These are phyloP conservation scores for Dactylonectria macrodidyma DNA, from an alignment of 2,329 filamentous ascomycete species.

Conservation along the genomic window DNA sequence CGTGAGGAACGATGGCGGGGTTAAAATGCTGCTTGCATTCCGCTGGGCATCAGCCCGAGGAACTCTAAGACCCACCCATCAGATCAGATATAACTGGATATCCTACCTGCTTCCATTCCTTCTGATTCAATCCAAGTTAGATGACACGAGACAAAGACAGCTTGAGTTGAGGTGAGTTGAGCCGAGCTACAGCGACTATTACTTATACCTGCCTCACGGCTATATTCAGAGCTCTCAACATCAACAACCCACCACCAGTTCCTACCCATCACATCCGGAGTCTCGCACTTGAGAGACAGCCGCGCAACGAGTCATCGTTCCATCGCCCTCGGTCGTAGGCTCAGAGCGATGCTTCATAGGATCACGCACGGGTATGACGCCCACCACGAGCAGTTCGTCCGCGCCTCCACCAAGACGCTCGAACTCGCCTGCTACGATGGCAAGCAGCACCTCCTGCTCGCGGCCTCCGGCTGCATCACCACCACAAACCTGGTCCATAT, in stretches of 20 bases:
- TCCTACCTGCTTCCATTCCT: too few species aligned
- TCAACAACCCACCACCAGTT: not conserved
- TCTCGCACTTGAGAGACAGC: not conserved
- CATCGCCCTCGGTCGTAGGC: not conserved
- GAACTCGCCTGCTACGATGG: constrained; percentile 54
- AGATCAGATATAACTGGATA: too few species aligned
- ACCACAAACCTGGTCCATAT: constrained; percentile 87
- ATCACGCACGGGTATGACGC: not conserved
- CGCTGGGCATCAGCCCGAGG: too few species aligned
- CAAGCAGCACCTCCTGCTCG: constrained; percentile 60
- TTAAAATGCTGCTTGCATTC: too few species aligned
- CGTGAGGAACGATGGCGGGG: too few species aligned
- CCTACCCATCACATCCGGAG: not conserved
- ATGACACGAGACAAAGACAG: not conserved
- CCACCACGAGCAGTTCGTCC: constrained; percentile 39
- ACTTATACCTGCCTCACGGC: not conserved
- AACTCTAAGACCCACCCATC: too few species aligned
- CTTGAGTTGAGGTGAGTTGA: not conserved
- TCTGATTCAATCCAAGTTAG: not conserved
- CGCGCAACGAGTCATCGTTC: not conserved
- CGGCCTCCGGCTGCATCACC: constrained; percentile 75
- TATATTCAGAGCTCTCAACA: not conserved
- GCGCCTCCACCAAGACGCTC: constrained; percentile 52
- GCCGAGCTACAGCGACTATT: not conserved
- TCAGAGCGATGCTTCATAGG: not conserved